A percentile compares a stretch with the other conserved stretches of the same genome.
These are phyloP conservation scores for Symbiotaphrina buchneri DNA, from an alignment of 495 filamentous ascomycete genomes.

Conservation along the genomic window DNA sequence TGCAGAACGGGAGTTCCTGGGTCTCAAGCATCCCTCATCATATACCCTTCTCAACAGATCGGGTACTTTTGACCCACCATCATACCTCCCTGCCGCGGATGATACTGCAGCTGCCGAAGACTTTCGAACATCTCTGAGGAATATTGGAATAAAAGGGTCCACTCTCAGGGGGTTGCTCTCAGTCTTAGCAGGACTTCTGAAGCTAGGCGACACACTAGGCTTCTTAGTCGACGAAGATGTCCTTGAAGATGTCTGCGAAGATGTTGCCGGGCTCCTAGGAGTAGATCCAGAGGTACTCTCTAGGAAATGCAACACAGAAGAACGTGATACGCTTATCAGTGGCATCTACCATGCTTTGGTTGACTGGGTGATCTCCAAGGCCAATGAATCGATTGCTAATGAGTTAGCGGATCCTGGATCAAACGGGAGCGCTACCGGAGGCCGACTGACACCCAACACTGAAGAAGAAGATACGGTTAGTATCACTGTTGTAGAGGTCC, in stretches of 20 bases:
- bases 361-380: slow-evolving; percentile 78
- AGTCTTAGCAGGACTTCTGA: slow-evolving; percentile 64
- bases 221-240: slow-evolving; percentile 70
- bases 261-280: slow-evolving; percentile 67
- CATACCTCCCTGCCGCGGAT: slow-evolving; percentile 81
- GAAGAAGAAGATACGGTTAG: slow-evolving; percentile 66
- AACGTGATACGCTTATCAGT: slow-evolving; percentile 59
- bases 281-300: slow-evolving; percentile 69
- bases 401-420: slow-evolving; percentile 46
- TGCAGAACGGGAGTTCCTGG: slow-evolving; percentile 80
- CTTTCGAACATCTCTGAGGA: slow-evolving; percentile 60
- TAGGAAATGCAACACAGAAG: slow-evolving; percentile 56
- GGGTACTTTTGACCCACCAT: slow-evolving; percentile 67
- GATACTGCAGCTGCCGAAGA: slow-evolving; percentile 88
- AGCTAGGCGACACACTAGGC: slow-evolving; percentile 75
- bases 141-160: slow-evolving; percentile 78
- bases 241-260: slow-evolving; percentile 71
- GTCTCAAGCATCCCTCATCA: slow-evolving; percentile 50
- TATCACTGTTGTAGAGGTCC: slow-evolving; percentile 74
- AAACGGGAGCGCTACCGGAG: slow-evolving; percentile 28
- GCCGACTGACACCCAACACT: slow-evolving; percentile 31
- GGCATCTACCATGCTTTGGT: slow-evolving; percentile 88
- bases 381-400: slow-evolving; percentile 65
- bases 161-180: slow-evolving; percentile 61
- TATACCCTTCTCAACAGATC: slow-evolving; percentile 67